A percentile compares a stretch with the other conserved stretches of the same genome.
Evolutionary conservation across 495 filamentous ascomycete genomes (phyloP).

Genomic region (Aspergillus leporis): DNA sequence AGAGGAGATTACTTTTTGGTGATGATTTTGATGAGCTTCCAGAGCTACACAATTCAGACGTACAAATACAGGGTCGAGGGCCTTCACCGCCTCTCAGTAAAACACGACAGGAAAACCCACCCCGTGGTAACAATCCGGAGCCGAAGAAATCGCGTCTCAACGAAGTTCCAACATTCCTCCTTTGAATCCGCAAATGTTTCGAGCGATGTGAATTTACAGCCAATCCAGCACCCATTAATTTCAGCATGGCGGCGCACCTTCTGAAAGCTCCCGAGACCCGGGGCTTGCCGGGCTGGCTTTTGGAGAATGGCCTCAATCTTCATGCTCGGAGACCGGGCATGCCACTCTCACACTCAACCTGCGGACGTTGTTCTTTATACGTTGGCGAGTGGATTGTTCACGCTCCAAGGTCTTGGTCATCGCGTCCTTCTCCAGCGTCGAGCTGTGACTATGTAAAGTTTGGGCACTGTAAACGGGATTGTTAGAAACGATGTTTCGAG

Average conservation of each 20-base stretch:
- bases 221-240: not conserved
- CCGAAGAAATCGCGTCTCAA: slow-evolving; percentile 38
- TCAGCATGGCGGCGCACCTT: not conserved
- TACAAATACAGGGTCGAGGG: slow-evolving; percentile 18
- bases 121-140: slow-evolving; percentile 21
- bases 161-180: slow-evolving; percentile 50
- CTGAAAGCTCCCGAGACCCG: not conserved
- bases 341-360: slow-evolving; percentile 34
- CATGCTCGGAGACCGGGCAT: slow-evolving; percentile 24
- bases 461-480: slow-evolving; percentile 35
- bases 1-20: slow-evolving; percentile 41
- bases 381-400: slow-evolving; percentile 32
- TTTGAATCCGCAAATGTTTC: slow-evolving; percentile 26
- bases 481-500: slow-evolving; percentile 32
- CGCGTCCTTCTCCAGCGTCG: slow-evolving; percentile 34
- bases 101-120: slow-evolving; percentile 13
- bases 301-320: slow-evolving; percentile 9
- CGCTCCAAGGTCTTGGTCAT: slow-evolving; percentile 28
- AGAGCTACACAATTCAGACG: slow-evolving; percentile 29
- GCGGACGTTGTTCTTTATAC: slow-evolving; percentile 35
- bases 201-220: not conserved
- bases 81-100: slow-evolving; percentile 15
- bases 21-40: slow-evolving; percentile 47
- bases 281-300: not conserved
- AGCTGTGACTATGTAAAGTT: slow-evolving; percentile 38